These are phyloP conservation scores for Nakaseomyces uthaithaninus DNA, from an alignment of 1,139 yeast species.

Conservation along the genomic window DNA sequence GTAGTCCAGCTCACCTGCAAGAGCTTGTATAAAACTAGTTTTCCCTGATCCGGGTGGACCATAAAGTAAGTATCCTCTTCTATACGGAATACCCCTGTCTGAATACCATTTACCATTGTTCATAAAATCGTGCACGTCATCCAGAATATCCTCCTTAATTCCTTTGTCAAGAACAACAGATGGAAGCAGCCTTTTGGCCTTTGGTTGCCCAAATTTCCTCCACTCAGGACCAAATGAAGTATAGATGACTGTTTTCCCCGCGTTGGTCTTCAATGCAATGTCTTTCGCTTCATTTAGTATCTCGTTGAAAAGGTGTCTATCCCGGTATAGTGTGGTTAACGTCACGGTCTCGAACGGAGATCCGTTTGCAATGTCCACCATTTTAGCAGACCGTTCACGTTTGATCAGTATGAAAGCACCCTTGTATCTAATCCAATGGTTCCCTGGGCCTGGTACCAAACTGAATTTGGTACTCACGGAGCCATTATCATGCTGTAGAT, in stretches of 20 bases:
- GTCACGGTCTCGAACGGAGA: constrained; percentile 95
- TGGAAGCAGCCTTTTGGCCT: constrained; percentile 74
- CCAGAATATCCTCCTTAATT: constrained; percentile 52
- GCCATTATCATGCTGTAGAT: constrained; percentile 87
- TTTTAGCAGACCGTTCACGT: constrained; percentile 82
- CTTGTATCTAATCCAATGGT: constrained; percentile 74
- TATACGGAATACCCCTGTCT: constrained; percentile 90
- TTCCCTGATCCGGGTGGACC: constrained; percentile 99
- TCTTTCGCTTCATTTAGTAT: constrained; percentile 76
- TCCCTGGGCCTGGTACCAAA: constrained; percentile 97
- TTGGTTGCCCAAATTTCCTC: constrained; percentile 97
- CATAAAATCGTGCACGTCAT: constrained; percentile 75
- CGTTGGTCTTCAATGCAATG: constrained; percentile 73
- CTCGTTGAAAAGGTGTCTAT: constrained; percentile 61
- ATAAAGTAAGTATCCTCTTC: constrained; percentile 86
- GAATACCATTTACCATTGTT: constrained; percentile 84
- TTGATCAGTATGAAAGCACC: constrained; percentile 86
- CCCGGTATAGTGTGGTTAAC: constrained; percentile 79
- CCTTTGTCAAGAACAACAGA: constrained; percentile 81
- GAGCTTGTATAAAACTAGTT: constrained; percentile 89
- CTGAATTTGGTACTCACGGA: constrained; percentile 80
- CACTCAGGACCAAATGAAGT: constrained; percentile 98
- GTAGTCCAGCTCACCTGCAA: constrained; percentile 94
- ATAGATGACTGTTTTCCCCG: constrained; percentile 88
- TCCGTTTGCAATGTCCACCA: constrained; percentile 84